These are phyloP conservation scores for Vigna nakashimae DNA, from an alignment of 306 rosid genomes.

Conservation along the genomic window DNA sequence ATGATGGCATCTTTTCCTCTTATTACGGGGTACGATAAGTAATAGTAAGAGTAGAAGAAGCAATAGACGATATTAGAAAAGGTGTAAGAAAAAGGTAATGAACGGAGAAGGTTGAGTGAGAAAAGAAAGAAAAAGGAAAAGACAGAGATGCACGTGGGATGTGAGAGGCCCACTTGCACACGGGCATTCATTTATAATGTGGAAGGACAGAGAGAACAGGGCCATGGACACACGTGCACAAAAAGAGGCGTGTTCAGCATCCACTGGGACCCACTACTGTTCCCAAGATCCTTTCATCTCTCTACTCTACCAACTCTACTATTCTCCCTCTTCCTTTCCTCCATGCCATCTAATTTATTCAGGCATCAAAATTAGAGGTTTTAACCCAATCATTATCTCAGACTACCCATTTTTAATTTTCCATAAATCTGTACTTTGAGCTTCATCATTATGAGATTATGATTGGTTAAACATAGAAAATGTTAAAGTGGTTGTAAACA, in stretches of 20 bases:
- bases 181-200: conserved; percentile 66
- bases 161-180: conserved; percentile 75
- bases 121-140: conserved; percentile 36
- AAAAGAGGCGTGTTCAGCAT: conserved; percentile 36
- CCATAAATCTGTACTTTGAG: too few relatives aligned
- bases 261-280: conserved; percentile 52
- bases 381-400: too few relatives aligned
- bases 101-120: not conserved
- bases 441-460: not conserved
- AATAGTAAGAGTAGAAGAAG: too few relatives aligned
- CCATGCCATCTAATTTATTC: too few relatives aligned
- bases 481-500: too few relatives aligned
- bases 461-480: not conserved
- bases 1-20: too few relatives aligned
- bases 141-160: conserved; percentile 77
- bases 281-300: conserved; percentile 43
- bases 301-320: not conserved
- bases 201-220: conserved; percentile 36
- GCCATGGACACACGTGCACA: conserved; percentile 69
- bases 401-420: too few relatives aligned
- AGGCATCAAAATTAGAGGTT: too few relatives aligned
- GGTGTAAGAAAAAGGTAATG: not conserved
- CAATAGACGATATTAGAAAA: not conserved
- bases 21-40: too few relatives aligned
- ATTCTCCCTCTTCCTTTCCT: too few relatives aligned